Base-by-base conservation (phyloP, 164 flowering plant species). In the Piper betle region DNA sequence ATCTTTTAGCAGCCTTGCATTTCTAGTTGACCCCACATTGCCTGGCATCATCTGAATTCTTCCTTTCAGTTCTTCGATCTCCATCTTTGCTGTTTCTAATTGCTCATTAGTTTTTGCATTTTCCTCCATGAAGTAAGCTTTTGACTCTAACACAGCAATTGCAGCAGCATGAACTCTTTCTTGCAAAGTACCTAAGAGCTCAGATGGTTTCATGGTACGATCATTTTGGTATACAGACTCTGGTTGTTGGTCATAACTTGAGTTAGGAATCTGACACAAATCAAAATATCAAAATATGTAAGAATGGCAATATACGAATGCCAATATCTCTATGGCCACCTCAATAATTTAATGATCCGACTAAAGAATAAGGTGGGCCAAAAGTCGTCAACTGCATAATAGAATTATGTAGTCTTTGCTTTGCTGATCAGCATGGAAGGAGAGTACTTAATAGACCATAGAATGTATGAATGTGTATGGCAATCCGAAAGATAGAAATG, bases 141-240 rank as follows among this genome's bases (percentile, higher is more conserved):
- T 77, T 64, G 57, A 68, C 59, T 82, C 82, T 62, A 70, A 62
- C 59, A 76, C 61, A 37, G 79, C 69, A 57, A 78, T 81, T 62
- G 81, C 85, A 67, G 85, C 78, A 40, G 74, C 80, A 74, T 78
- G 73, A 37, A 88, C 74, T 65, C 77, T 77, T 37, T 43, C 59
- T 61, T 74, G 78, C 67, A 88, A 64, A 61, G 69, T 72, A 71
- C 70, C 78, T 78, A 91, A 71, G 50, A 46, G 9, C 11, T 2
- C 50, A 8, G 50, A 46, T 10, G 50, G 15, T 46, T 46, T 15
- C 50, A 3, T 12, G 3, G 6, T 10, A 46, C 6, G 10, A 46
- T 46, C 15, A 10, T 46, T 15, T 54, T 54, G 2, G 37, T n/a
- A 16, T 17, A 6, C 15, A 54, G 57, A 16, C 57, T 2, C 16